These are phyloP conservation scores for Porpolomopsis calyptriformis DNA, from an alignment of 768 basidiomycete species.

Conservation along the genomic window DNA sequence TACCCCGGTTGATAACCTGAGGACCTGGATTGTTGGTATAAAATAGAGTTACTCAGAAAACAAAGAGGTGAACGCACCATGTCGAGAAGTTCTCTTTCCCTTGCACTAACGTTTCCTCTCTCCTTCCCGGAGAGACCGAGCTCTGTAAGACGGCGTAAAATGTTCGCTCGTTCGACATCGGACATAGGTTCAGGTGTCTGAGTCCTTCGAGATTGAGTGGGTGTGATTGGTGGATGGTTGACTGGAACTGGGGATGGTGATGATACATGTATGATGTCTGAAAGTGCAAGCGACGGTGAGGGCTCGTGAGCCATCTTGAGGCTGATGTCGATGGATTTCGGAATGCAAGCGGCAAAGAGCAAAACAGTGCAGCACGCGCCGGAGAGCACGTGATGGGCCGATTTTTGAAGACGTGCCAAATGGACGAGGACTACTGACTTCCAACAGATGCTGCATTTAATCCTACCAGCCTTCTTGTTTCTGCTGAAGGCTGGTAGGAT, in stretches of 20 bases:
- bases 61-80: constrained; percentile 35
- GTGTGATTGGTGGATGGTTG: constrained; percentile 7
- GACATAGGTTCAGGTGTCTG: constrained; percentile 27
- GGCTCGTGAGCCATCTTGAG: constrained; percentile 9
- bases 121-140: constrained; percentile 26
- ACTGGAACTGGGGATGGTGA: constrained; percentile 39
- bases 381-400: constrained; percentile 3
- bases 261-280: constrained; percentile 45
- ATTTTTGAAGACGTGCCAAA: too few species aligned
- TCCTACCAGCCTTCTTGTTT: too few species aligned
- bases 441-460: too few species aligned
- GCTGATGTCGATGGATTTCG: background rate
- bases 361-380: constrained; percentile 3
- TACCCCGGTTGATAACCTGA: constrained; percentile 32
- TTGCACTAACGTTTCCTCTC: constrained; percentile 17
- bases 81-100: constrained; percentile 43
- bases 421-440: too few species aligned
- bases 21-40: constrained; percentile 25
- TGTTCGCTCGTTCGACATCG: constrained; percentile 35
- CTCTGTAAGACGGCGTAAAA: constrained; percentile 37
- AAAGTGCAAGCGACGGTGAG: constrained; percentile 33
- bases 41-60: constrained; percentile 8
- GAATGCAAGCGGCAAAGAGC: background rate
- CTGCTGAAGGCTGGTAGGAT: too few species aligned
- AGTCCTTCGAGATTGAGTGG: background rate